Evolutionary conservation across 768 basidiomycete genomes (phyloP), one percentile per base, ranked within the genome.

Genomic region (Macrolepiota fuliginosa): DNA sequence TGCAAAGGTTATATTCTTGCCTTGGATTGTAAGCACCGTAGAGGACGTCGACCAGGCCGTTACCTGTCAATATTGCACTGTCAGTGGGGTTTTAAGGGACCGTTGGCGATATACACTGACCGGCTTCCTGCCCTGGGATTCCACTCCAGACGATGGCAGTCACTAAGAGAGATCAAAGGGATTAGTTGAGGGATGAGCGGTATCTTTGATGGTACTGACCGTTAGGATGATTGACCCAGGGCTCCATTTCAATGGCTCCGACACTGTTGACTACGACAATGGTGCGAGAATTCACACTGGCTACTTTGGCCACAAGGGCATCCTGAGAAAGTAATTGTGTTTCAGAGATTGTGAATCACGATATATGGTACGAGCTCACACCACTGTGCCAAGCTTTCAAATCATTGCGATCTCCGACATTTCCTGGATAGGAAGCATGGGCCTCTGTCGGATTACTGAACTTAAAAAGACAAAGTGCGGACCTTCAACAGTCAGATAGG

Each of bases 241-340:
- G 64, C 70, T 88, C 83, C 74, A 82, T 74, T 32, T 77, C 76
- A 54, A 87, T 81, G 0, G 83, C 80, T 0, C 89, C 89, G 50
- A 88, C 87, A 7, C 81, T 79, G 68, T 91, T 85, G 4, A 89
- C 78, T 10, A 90, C 81, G 39, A 91, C 89, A 37, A 92, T 75
- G 0, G 86, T 88, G 66, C 83, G 81, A 25, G 77, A 71, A 66
- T 85, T 86, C n/a, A 74, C 75, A 25, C 73, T 72, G 2, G 89
- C 87, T 13, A 85, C 85, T 29, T 74, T 73, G 42, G 77, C 70
- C 9, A 86, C 77, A 58, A 85, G 68, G 17, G 79, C 74, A 69
- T 83, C 74, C 79, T 81, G 37, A 45, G 7, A 15, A 12, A 36
- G 17, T 29, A 4, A 17, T 13, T 2, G 13, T 27, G 13, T 52